Conservation (phyloP, 2,329 filamentous ascomycete species). For the Setomelanomma holmii region DNA sequence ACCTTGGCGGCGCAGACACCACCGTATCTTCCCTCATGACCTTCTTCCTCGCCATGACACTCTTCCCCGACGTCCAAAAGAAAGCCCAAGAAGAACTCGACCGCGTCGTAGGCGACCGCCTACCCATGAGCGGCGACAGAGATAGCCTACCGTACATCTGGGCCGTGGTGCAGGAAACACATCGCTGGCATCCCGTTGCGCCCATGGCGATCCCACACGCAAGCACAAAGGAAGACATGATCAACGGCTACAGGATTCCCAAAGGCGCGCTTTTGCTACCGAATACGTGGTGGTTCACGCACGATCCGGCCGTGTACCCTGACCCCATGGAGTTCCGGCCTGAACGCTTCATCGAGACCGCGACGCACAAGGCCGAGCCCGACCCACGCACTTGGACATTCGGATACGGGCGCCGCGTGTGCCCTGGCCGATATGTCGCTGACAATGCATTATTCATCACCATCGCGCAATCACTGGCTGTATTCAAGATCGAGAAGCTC, state of each 20-base stretch:
- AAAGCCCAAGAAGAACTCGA: constrained; percentile 60
- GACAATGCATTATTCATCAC: constrained; percentile 52
- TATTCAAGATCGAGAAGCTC: constrained; percentile 54
- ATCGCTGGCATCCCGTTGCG: constrained; percentile 49
- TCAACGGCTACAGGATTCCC: constrained; percentile 52
- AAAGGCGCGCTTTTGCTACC: constrained; percentile 49
- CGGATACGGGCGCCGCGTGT: constrained; percentile 54
- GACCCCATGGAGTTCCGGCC: constrained; percentile 54
- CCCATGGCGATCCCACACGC: constrained; percentile 45
- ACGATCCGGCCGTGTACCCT: constrained; percentile 50
- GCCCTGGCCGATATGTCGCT: constrained; percentile 52
- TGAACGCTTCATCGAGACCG: constrained; percentile 51
- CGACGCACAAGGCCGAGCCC: constrained; percentile 39
- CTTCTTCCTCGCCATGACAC: constrained; percentile 61
- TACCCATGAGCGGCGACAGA: constrained; percentile 58
- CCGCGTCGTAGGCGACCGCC: constrained; percentile 54
- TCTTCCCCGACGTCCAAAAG: constrained; percentile 56
- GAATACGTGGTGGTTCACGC: constrained; percentile 53
- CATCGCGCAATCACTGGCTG: constrained; percentile 55
- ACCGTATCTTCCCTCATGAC: constrained; percentile 51
- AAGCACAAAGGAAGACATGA: constrained; percentile 43
- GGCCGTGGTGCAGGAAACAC: constrained; percentile 51
- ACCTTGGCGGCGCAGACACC: constrained; percentile 55
- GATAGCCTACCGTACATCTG: constrained; percentile 49
- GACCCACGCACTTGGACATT: constrained; percentile 49